These are phyloP conservation scores for Naumovozyma castellii DNA, from an alignment of 805 yeast species.

Conservation along the genomic window DNA sequence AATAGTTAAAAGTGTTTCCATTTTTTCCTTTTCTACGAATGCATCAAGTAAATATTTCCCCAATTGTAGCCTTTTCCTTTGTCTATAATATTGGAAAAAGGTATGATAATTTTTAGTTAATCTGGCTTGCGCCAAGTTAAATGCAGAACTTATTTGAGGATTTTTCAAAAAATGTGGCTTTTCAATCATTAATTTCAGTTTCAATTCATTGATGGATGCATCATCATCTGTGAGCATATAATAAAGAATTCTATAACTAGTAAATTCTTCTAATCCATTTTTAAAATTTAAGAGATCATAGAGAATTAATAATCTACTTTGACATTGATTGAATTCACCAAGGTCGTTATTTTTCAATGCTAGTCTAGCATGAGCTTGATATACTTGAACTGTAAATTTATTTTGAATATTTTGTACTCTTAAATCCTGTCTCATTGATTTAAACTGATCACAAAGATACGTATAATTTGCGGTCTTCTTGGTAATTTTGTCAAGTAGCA, in stretches of 20 bases:
- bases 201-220: conserved; percentile 19
- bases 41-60: conserved; percentile 41
- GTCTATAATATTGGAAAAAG: conserved; percentile 36
- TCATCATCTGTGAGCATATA: conserved; percentile 62
- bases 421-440: conserved; percentile 85
- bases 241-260: conserved; percentile 65
- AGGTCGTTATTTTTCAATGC: conserved; percentile 76
- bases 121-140: conserved; percentile 27
- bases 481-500: conserved; percentile 44
- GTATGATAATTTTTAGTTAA: conserved; percentile 41
- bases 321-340: conserved; percentile 95
- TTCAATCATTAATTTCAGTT: conserved; percentile 14
- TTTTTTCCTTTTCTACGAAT: conserved; percentile 48
- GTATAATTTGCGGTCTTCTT: conserved; percentile 48
- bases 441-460: conserved; percentile 81
- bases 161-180: conserved; percentile 10
- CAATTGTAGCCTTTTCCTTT: conserved; percentile 33
- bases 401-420: conserved; percentile 83
- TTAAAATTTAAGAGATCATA: conserved; percentile 36
- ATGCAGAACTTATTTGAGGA: conserved; percentile 19
- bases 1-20: conserved; percentile 46
- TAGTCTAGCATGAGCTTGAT: conserved; percentile 79
- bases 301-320: conserved; percentile 61
- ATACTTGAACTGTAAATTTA: conserved; percentile 66
- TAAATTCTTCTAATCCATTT: conserved; percentile 48